phyloP scores from a whole-genome alignment of 2,329 filamentous ascomycete species.

The Xylaria sp. region DNA sequence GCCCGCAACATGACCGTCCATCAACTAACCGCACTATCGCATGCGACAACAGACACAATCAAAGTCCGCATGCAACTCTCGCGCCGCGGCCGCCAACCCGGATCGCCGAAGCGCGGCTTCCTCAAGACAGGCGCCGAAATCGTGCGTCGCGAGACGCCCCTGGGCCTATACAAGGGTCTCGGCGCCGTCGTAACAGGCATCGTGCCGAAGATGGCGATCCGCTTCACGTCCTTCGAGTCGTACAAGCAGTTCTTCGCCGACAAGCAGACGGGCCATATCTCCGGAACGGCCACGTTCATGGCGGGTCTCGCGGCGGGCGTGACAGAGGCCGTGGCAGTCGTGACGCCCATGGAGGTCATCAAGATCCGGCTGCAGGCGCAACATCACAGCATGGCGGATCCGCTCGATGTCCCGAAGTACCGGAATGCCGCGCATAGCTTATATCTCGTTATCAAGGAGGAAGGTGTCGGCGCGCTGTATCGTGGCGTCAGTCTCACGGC shows the following conservation, averaged over 20 bases:
- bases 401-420: slow-evolving; percentile 93
- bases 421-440: slow-evolving; percentile 79
- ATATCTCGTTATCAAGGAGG: slow-evolving; percentile 88
- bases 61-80: slow-evolving; percentile 99
- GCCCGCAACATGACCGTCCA: too few species aligned
- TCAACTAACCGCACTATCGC: background rate
- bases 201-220: slow-evolving; percentile 98
- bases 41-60: slow-evolving; percentile 66
- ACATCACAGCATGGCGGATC: slow-evolving; percentile 96
- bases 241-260: slow-evolving; percentile 83
- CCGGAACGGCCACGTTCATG: slow-evolving; percentile 61
- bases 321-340: slow-evolving; percentile 92
- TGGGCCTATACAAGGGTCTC: slow-evolving; percentile 96
- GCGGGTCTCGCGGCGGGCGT: slow-evolving; percentile 86
- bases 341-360: slow-evolving; percentile 98
- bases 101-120: slow-evolving; percentile 83
- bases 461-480: slow-evolving; percentile 82
- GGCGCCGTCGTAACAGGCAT: slow-evolving; percentile 94
- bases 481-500: slow-evolving; percentile 91
- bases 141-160: slow-evolving; percentile 79
- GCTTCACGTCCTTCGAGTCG: slow-evolving; percentile 93
- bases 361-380: slow-evolving; percentile 98
- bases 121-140: slow-evolving; percentile 80
- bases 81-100: slow-evolving; percentile 72
- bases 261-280: slow-evolving; percentile 59